phyloP scores from a whole-genome alignment of 306 rosid species.

The Pterocarpus macrocarpus region DNA sequence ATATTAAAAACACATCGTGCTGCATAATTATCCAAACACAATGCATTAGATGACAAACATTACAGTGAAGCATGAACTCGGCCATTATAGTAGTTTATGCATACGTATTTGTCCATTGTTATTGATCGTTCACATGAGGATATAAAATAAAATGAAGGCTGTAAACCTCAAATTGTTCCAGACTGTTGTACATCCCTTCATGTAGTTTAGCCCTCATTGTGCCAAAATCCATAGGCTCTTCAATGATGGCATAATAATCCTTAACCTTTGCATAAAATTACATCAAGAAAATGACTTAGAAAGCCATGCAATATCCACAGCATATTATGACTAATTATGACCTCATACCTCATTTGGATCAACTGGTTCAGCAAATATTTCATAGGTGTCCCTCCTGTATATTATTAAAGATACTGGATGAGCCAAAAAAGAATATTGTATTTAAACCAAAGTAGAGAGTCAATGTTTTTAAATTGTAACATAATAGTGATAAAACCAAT shows the following conservation, averaged over 20 bases:
- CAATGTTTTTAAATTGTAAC: not conserved
- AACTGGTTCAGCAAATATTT: conserved; percentile 82
- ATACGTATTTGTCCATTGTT: not conserved
- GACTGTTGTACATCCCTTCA: conserved; percentile 67
- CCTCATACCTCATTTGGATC: conserved; percentile 65
- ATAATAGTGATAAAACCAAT: conserved; percentile 4
- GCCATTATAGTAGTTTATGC: conserved; percentile 16
- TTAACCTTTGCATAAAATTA: conserved; percentile 58
- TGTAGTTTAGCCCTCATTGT: conserved; percentile 87
- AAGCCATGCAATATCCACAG: not conserved
- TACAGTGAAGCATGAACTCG: not conserved
- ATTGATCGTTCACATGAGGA: not conserved
- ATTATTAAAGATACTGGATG: not conserved
- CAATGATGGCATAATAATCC: conserved; percentile 61
- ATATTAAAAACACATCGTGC: conserved; percentile 68
- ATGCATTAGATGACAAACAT: conserved; percentile 44
- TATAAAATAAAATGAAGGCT: conserved; percentile 31
- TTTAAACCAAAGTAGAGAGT: not conserved
- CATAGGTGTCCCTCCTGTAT: conserved; percentile 68
- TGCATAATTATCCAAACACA: conserved; percentile 52
- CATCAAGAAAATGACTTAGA: conserved; percentile 32
- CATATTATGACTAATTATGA: conserved; percentile 5
- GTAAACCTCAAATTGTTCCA: conserved; percentile 74
- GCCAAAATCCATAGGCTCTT: conserved; percentile 86
- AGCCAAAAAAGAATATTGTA: conserved; percentile 6